Percentiles rank a stretch among this genome's conserved stretches.
Evolutionary conservation across 805 yeast species (phyloP).

Genomic region (Ogataea pini): DNA sequence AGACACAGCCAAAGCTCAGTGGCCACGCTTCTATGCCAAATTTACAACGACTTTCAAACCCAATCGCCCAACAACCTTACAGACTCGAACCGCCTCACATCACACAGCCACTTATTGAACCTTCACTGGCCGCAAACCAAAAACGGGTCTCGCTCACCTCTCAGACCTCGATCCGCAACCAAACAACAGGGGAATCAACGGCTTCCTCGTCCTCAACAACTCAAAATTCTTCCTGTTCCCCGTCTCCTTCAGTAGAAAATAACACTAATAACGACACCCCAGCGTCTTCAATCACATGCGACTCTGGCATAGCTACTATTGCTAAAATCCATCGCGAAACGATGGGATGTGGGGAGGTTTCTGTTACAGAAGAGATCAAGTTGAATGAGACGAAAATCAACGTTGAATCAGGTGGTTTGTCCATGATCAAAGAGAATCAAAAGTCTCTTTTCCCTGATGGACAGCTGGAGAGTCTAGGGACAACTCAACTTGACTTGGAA

Average conservation of each 20-base stretch:
- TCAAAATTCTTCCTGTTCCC: conserved; percentile 23
- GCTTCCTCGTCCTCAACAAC: conserved; percentile 19
- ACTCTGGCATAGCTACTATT: conserved; percentile 5
- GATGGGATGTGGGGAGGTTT: neutral
- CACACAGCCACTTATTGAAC: neutral
- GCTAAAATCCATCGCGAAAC: neutral
- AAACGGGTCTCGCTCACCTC: conserved; percentile 5
- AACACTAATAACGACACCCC: conserved; percentile 20
- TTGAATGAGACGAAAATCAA: too few species aligned
- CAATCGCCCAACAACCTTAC: neutral
- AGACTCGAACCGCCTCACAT: neutral
- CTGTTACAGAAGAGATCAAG: too few species aligned
- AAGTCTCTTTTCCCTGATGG: too few species aligned
- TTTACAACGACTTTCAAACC: conserved; percentile 1
- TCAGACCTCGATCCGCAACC: conserved; percentile 15
- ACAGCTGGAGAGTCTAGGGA: too few species aligned
- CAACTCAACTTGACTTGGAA: too few species aligned
- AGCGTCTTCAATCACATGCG: conserved; percentile 24
- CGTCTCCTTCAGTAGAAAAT: conserved; percentile 25
- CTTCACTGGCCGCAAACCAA: neutral
- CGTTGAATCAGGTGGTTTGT: neutral
- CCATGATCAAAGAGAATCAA: neutral
- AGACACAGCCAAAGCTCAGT: neutral
- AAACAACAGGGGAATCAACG: conserved; percentile 16
- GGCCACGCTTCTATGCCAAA: conserved; percentile 18